Evolutionary conservation across 352 stramenopile species (phyloP), one percentile per base, ranked within the genome.

Genomic region (Phytophthora citricola): DNA sequence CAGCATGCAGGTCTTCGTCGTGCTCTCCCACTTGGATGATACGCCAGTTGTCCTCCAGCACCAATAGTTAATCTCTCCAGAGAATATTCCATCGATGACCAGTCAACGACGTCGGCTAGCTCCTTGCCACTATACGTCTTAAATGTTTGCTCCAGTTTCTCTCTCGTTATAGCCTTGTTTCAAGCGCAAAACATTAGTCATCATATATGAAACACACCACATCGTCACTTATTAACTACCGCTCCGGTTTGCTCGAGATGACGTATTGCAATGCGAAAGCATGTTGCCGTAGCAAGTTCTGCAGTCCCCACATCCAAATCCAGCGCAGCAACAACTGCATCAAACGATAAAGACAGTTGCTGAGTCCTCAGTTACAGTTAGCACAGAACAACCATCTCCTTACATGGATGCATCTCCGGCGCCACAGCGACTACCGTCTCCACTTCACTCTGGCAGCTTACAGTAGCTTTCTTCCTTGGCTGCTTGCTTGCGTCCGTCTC

Each of bases 261-360:
- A 14, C 73, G 69, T 12, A 43, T 66, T 8, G 63, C 60, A 53
- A 84, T 79, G 15, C 76, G 76, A 59, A 81, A 71, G 14, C 63
- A 76, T 22, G 71, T 32, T 26, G 71, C 60, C 5, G n/a, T 49
- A 45, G 52, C 47, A 27, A 76, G 32, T 43, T 62, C 38, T 45
- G 57, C 29, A 0, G 45, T 66, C 20, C 34, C 54, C 32, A 75
- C 47, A 59, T 76, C 41, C 34, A 81, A 22, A 29, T 60, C 40
- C 5, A 26, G 31, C 7, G 58, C 58, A 44, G 22, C n/a, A 56
- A 32, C 55, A 72, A 84, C 71, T 84, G 41, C 38, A 58, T 22
- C 22, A 48, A 49, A 54, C 24, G 8, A 36, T 45, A 49, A 24
- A 27, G 1, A 57, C 12, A 45, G 43, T 20, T 27, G 27, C 4